Evolutionary conservation across 192 early-diverging fungal species (phyloP).

Genomic region (Dissophora ornata): DNA sequence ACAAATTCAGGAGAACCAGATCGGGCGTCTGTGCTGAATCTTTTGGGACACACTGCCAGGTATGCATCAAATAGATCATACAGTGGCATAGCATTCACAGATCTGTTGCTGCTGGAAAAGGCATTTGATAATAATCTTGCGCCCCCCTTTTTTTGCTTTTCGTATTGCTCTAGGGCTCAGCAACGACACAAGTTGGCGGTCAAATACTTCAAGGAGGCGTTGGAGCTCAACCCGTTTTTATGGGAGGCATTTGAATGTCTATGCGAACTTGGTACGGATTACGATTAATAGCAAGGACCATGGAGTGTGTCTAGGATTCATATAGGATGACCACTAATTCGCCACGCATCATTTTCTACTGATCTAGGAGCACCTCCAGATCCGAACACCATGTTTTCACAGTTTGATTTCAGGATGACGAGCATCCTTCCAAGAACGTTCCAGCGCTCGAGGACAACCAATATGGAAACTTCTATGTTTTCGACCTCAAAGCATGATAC

Average conservation of each 20-base stretch:
- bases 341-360: too few relatives aligned
- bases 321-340: too few relatives aligned
- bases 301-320: background rate
- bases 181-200: slow-evolving; percentile 47
- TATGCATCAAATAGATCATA: background rate
- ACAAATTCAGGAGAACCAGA: slow-evolving; percentile 10
- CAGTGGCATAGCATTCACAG: background rate
- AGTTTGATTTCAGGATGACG: slow-evolving; percentile 9
- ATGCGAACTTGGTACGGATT: slow-evolving; percentile 59
- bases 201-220: slow-evolving; percentile 48
- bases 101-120: background rate
- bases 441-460: slow-evolving; percentile 3
- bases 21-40: slow-evolving; percentile 28
- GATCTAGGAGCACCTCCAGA: slow-evolving; percentile 21
- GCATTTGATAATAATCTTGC: background rate
- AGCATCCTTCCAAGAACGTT: slow-evolving; percentile 2
- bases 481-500: background rate
- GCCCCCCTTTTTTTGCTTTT: background rate
- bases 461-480: background rate
- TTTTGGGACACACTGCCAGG: slow-evolving; percentile 41
- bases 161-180: slow-evolving; percentile 28
- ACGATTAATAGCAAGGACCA: background rate
- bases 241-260: slow-evolving; percentile 63
- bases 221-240: slow-evolving; percentile 59
- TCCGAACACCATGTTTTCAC: slow-evolving; percentile 32